Base-by-base conservation (phyloP, 2,329 filamentous ascomycete species). In the Nothophoma quercina region DNA sequence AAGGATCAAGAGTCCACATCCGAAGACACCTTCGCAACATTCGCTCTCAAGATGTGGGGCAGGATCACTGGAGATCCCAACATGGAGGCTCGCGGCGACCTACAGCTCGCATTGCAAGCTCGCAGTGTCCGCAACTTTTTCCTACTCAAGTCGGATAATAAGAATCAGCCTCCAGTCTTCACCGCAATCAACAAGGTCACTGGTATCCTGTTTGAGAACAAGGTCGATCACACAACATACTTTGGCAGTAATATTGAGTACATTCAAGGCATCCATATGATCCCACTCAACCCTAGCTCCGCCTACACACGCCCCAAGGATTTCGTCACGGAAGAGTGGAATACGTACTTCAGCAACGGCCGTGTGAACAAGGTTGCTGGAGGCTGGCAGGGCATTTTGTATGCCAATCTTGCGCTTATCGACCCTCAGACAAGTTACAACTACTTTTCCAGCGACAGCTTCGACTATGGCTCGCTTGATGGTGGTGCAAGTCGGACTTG, bases 11-110 rank as follows among this genome's bases (percentile, higher is more conserved):
- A 99, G 72, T 96, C 90, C 12, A 91, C 90, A 38, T 96, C 91
- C 0, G 95, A 99, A 77, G 95, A 99, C 75, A 86, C 88, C 52
- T 93, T 97, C 85, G 88, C 90, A 47, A 86, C 87, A 2, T 96
- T 96, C 73, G 91, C 89, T 0, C 76, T 97, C 68, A 96, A 96
- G 79, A 91, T 98, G 88, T 98, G 95, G 95, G 95, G 93, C 3
- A 82, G 81, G 22, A 88, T 89, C 5, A 86, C 82, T 53, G 86
- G 88, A 21, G 88, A 98, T 75, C 75, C 78, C 4, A 88, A 89
- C 65, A 88, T 97, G 83, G 91, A 95, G 70, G 88, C 88, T 25
- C 83, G 91, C 59, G 71, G 89, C 8, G 93, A 95, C 64, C 77
- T 99, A 43, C 93, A 96, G 83, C 84, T 98, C 21, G 85, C 89